Evolutionary conservation across 192 early-diverging fungal species (phyloP).

Genomic region (Piromyces finnis): DNA sequence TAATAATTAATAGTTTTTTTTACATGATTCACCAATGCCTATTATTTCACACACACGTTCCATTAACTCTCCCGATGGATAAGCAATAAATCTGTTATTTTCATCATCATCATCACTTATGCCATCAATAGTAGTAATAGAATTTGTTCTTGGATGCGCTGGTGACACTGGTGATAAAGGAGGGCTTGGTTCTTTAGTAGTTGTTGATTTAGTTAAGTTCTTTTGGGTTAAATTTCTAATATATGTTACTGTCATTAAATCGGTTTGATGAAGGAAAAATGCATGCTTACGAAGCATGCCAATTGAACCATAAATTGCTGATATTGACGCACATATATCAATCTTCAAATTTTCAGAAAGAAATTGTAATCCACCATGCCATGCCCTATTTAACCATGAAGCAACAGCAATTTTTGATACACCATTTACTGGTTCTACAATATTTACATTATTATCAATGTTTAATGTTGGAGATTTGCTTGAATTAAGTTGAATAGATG

Average conservation of each 20-base stretch:
- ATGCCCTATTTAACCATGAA: conserved; percentile 42
- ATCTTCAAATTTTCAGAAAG: conserved; percentile 39
- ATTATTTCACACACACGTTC: conserved; percentile 48
- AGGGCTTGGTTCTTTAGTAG: too few species aligned
- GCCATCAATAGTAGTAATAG: not conserved
- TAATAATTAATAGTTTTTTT: not conserved
- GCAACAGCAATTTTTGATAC: conserved; percentile 29
- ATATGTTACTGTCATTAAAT: conserved; percentile 8
- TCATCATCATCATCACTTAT: conserved; percentile 19
- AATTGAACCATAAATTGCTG: conserved; percentile 34
- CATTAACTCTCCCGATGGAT: conserved; percentile 30
- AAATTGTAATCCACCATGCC: conserved; percentile 26
- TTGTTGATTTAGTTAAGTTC: conserved; percentile 1
- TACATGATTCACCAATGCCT: conserved; percentile 33
- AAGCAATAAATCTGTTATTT: not conserved
- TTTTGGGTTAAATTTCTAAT: not conserved
- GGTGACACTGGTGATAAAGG: conserved; percentile 2
- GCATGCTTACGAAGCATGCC: conserved; percentile 45
- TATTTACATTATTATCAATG: conserved; percentile 5
- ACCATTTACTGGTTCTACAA: conserved; percentile 15
- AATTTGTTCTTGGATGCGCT: conserved; percentile 1
- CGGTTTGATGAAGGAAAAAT: conserved; percentile 49
- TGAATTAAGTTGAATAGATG: conserved; percentile 10
- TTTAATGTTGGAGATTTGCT: not conserved
- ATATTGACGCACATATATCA: conserved; percentile 21